These are phyloP conservation scores for Fusarium tricinctum DNA, from an alignment of 2,329 filamentous ascomycete species.

Conservation along the genomic window DNA sequence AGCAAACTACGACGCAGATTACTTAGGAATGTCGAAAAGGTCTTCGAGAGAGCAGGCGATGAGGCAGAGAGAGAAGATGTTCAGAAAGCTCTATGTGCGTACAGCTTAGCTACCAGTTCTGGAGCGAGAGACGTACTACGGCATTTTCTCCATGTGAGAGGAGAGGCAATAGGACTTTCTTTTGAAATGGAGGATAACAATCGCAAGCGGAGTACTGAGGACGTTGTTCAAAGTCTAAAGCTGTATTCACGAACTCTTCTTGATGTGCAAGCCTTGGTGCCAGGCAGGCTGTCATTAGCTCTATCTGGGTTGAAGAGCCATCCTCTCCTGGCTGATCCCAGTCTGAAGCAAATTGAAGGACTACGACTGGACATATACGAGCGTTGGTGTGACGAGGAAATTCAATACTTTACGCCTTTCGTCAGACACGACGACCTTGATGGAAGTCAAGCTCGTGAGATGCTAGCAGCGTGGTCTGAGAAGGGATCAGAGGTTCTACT, in stretches of 20 bases:
- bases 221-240: constrained; percentile 74
- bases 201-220: constrained; percentile 57
- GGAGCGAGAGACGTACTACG: constrained; percentile 82
- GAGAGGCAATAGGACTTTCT: constrained; percentile 74
- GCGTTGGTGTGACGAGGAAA: constrained; percentile 85
- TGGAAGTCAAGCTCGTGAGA: constrained; percentile 69
- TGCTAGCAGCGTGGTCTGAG: constrained; percentile 74
- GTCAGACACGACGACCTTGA: constrained; percentile 84
- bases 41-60: constrained; percentile 74
- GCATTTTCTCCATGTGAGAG: constrained; percentile 82
- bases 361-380: constrained; percentile 83
- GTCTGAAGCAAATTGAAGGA: constrained; percentile 75
- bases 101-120: constrained; percentile 84
- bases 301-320: constrained; percentile 77
- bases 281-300: constrained; percentile 77
- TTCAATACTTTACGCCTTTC: constrained; percentile 88
- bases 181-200: constrained; percentile 67
- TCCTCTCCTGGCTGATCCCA: constrained; percentile 78
- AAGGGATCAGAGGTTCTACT: constrained; percentile 72
- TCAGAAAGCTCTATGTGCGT: constrained; percentile 82
- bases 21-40: constrained; percentile 75
- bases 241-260: constrained; percentile 83
- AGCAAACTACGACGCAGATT: constrained; percentile 73
- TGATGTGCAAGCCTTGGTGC: constrained; percentile 82
- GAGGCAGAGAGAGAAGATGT: constrained; percentile 65